Evolutionary conservation across 2,329 filamentous ascomycete species (phyloP).

Genomic region (Pseudopyrenochaeta lycopersici): DNA sequence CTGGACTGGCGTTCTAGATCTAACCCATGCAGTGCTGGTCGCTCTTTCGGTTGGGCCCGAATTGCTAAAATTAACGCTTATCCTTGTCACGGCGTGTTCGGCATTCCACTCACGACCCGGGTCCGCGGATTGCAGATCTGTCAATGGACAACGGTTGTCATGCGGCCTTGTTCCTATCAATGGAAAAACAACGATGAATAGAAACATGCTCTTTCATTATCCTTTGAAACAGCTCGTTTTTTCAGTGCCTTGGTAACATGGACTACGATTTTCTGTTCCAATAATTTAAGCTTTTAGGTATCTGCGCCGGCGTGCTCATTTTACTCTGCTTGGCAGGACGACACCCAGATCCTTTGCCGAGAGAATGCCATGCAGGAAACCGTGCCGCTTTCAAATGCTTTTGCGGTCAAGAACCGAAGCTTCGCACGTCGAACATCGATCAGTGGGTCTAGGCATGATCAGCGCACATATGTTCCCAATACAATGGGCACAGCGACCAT

Average conservation of each 20-base stretch:
- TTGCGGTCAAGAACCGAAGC: neutral
- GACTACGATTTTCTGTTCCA: too few species aligned
- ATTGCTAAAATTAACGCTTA: neutral
- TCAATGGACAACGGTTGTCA: neutral
- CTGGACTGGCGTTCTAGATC: neutral
- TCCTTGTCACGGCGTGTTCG: neutral
- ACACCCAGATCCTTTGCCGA: neutral
- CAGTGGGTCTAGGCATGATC: neutral
- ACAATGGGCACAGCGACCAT: neutral
- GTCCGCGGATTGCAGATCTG: neutral
- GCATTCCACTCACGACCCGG: neutral
- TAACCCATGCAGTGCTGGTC: neutral
- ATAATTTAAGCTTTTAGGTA: too few species aligned
- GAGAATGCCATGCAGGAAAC: neutral
- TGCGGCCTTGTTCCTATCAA: neutral
- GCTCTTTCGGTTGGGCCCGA: neutral
- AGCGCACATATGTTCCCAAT: neutral
- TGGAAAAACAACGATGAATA: neutral
- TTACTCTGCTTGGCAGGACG: conserved; percentile 2
- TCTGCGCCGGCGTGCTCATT: neutral
- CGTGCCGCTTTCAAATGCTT: too few species aligned
- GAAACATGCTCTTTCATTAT: neutral
- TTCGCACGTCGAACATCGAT: neutral
- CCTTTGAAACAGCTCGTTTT: too few species aligned
- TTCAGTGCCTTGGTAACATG: too few species aligned